Evolutionary conservation across 169 alveolate genomes (phyloP).

Genomic region (Ichthyophthirius multifiliis): DNA sequence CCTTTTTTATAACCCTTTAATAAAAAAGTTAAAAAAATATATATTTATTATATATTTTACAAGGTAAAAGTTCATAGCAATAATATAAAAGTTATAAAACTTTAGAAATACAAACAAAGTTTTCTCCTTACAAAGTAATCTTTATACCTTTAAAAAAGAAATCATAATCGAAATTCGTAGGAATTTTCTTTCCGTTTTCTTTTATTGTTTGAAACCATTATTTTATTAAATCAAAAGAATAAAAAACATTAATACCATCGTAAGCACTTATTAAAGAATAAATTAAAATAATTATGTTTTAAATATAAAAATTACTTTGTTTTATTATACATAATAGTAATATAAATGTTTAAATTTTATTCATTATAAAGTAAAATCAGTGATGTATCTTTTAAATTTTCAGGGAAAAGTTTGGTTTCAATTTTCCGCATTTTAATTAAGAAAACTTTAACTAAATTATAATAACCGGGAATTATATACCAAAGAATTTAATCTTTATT

Average conservation of each 20-base stretch:
- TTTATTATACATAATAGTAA: background rate
- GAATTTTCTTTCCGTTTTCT: background rate
- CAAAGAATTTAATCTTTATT: slow-evolving; percentile 47
- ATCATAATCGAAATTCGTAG: slow-evolving; percentile 30
- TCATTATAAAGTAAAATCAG: background rate
- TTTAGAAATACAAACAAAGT: slow-evolving; percentile 23
- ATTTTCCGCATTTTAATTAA: slow-evolving; percentile 52
- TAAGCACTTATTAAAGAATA: background rate
- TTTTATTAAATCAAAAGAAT: slow-evolving; percentile 18
- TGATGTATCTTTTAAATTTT: slow-evolving; percentile 50
- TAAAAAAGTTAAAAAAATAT: background rate
- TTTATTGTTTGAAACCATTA: slow-evolving; percentile 11
- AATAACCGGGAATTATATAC: slow-evolving; percentile 64
- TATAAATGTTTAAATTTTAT: background rate
- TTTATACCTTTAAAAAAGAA: slow-evolving; percentile 37
- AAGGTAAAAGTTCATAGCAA: slow-evolving; percentile 15
- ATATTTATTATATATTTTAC: background rate
- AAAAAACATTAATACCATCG: slow-evolving; percentile 12
- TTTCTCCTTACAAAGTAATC: slow-evolving; percentile 12
- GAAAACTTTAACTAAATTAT: slow-evolving; percentile 44
- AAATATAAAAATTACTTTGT: slow-evolving; percentile 16
- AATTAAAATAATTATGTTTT: background rate
- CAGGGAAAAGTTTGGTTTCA: slow-evolving; percentile 57
- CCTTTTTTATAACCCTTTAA: background rate
- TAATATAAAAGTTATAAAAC: slow-evolving; percentile 16